These are phyloP conservation scores for Candida tibetensis DNA, from an alignment of 805 yeast genomes.

Conservation along the genomic window DNA sequence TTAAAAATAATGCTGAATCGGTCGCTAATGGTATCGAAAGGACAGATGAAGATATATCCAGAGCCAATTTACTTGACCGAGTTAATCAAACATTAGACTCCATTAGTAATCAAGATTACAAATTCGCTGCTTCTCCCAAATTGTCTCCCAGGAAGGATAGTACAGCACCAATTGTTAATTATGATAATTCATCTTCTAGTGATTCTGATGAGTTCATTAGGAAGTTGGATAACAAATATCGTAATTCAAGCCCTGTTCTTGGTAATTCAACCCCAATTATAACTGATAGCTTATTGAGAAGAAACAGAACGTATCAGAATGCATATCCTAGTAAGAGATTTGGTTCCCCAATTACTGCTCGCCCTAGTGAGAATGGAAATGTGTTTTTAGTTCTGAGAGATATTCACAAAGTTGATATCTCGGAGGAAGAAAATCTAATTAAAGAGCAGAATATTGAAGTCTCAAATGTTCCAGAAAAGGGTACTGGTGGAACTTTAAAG, in stretches of 20 bases:
- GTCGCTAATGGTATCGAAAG: conserved; percentile 1
- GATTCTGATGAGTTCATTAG: conserved; percentile 9
- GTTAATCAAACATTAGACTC: conserved; percentile 13
- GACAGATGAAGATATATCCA: conserved; percentile 8
- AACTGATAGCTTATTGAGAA: not conserved
- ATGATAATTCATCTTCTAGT: conserved; percentile 8
- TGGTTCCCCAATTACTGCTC: not conserved
- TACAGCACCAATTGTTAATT: not conserved
- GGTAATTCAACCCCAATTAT: conserved; percentile 10
- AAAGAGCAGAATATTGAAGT: not conserved
- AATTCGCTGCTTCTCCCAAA: conserved; percentile 1
- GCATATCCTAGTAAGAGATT: not conserved
- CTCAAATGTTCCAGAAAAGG: not conserved
- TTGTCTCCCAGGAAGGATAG: conserved; percentile 4
- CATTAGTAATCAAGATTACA: conserved; percentile 5
- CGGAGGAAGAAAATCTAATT: too few species aligned
- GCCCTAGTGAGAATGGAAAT: too few species aligned
- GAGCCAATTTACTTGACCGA: conserved; percentile 12
- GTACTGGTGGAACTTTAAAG: too few species aligned
- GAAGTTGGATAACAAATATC: conserved; percentile 7
- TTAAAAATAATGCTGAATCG: too few species aligned
- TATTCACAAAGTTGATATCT: too few species aligned
- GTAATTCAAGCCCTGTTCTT: conserved; percentile 9
- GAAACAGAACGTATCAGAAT: not conserved
- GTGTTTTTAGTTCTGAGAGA: not conserved